Evolutionary conservation across 176 grass and related monocot species (phyloP).

Genomic region (Alloteropsis semialata): DNA sequence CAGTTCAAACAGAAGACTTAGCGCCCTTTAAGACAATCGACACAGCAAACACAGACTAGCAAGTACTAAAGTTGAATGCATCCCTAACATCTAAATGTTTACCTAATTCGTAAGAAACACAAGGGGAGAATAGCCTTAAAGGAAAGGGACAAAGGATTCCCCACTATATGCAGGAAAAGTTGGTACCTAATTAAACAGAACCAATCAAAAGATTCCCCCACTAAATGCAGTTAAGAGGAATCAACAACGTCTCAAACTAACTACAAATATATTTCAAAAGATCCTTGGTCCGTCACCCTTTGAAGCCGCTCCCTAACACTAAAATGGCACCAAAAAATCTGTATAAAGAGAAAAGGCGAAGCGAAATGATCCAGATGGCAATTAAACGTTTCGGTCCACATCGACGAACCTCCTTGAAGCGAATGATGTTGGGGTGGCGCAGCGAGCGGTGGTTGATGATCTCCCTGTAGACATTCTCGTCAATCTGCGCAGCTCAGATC

Average conservation of each 20-base stretch:
- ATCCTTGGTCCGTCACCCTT: not conserved
- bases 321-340: not conserved
- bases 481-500: constrained; percentile 57
- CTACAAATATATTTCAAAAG: not conserved
- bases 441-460: constrained; percentile 96
- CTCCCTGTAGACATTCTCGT: constrained; percentile 93
- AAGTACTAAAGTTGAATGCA: not conserved
- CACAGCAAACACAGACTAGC: not conserved
- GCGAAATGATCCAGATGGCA: not conserved
- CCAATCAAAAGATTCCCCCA: constrained; percentile 34
- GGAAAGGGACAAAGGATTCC: not conserved
- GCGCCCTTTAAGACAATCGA: not conserved
- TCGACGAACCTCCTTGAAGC: constrained; percentile 80
- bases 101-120: not conserved
- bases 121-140: not conserved
- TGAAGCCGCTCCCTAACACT: not conserved
- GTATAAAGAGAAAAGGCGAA: not conserved
- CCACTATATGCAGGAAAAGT: constrained; percentile 14
- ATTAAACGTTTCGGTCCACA: not conserved
- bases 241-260: not conserved
- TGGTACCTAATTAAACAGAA: constrained; percentile 30
- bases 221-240: constrained; percentile 13
- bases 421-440: constrained; percentile 94
- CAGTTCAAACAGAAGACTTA: not conserved
- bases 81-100: constrained; percentile 1